Base-by-base conservation (phyloP, 768 basidiomycete species). In the Leccinum obscurum region DNA sequence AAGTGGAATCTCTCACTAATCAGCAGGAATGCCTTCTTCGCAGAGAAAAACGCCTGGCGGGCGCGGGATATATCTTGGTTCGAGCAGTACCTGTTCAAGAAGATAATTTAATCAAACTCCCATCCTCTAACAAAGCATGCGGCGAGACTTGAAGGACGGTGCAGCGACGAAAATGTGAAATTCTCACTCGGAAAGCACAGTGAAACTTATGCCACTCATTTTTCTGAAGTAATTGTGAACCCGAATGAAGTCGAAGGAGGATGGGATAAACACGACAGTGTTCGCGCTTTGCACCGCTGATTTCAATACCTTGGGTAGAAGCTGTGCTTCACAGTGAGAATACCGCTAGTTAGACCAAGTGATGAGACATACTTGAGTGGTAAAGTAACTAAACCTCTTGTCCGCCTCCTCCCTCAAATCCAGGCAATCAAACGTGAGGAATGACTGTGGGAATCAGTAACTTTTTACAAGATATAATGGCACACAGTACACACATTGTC, bases 1-100 rank as follows among this genome's bases (percentile, higher is more conserved):
- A 98, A 99, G 75, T 99, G 95, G 81, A 98, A 98, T n/a, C 97
- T 86, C 71, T 99, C 97, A 67, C 92, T 96, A 69, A 98, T 80
- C 62, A 98, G 81, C 32, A 99, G 74, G 80, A 98, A 93, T 0
- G 89, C 80, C 65, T 89, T 93, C 66, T 89, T 87, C 46, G 92
- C 92, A 22, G 81, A 81, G 83, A 96, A 98, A 79, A 99, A 98
- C 0, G 89, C 85, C 66, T 95, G 92, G 49, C 97, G 84, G 0
- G 95, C 96, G 3, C 95, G 88, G 4, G 92, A 92, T 64, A 99
- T 96, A 57, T 98, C 96, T 73, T 92, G 88, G 64, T 93, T 95
- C 11, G 92, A 86, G 0, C 93, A 95, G 72, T 98, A 96, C 71
- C 93, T 95, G 64, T 52, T 57, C 15, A 54, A 58, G 20, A 51